Evolutionary conservation across 768 basidiomycete species (phyloP).

Genomic region (Coprinopsis sp.): DNA sequence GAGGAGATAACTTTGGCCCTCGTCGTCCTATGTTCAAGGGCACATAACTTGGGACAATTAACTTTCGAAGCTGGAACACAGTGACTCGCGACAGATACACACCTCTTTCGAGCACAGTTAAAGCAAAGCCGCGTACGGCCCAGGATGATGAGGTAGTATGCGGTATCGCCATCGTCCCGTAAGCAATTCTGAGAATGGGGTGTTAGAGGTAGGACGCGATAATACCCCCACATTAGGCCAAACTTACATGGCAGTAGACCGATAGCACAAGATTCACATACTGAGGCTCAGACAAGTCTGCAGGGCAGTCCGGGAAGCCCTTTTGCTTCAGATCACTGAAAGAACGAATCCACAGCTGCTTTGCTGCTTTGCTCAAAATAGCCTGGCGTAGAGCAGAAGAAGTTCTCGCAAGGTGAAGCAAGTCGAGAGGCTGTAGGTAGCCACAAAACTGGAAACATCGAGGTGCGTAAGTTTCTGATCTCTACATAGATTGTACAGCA

Average conservation of each 20-base stretch:
- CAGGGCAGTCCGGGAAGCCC: conserved; percentile 22
- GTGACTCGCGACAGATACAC: too few species aligned
- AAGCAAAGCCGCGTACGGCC: too few species aligned
- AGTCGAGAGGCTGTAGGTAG: conserved; percentile 29
- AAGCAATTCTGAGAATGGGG: too few species aligned
- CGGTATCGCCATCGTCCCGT: too few species aligned
- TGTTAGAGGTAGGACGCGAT: too few species aligned
- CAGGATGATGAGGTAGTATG: too few species aligned
- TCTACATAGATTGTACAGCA: background rate
- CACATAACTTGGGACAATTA: too few species aligned
- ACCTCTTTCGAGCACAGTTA: too few species aligned
- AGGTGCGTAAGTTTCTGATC: background rate
- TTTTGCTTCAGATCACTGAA: conserved; percentile 18
- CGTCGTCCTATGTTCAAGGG: too few species aligned
- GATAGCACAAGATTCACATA: conserved; percentile 24
- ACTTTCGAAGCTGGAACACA: too few species aligned
- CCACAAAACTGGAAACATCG: conserved; percentile 34
- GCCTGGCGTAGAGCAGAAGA: conserved; percentile 29
- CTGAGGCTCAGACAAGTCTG: conserved; percentile 23
- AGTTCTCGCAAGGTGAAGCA: conserved; percentile 35
- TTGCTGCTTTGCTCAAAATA: conserved; percentile 20
- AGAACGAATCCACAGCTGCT: conserved; percentile 21
- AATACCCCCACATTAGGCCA: too few species aligned
- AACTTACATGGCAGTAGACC: conserved; percentile 22
- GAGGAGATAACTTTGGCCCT: too few species aligned